phyloP scores from a whole-genome alignment of 2,329 filamentous ascomycete species.

The Colletotrichum horii region DNA sequence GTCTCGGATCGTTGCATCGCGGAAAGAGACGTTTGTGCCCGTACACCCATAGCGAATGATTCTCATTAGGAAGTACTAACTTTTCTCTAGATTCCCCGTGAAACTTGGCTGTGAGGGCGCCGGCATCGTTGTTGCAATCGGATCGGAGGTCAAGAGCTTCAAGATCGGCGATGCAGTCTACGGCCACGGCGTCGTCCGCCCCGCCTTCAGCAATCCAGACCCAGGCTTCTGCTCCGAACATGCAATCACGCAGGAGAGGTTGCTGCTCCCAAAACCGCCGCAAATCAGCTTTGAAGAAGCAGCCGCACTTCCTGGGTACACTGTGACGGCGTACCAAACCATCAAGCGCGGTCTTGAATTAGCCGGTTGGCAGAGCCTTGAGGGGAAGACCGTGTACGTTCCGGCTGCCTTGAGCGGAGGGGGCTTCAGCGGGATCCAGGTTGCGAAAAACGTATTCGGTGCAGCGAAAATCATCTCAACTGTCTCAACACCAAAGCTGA shows the following conservation, averaged over 20 bases:
- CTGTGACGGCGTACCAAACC: constrained; percentile 49
- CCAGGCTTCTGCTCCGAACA: constrained; percentile 47
- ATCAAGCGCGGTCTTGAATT: constrained; percentile 43
- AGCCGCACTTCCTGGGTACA: constrained; percentile 39
- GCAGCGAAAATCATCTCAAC: constrained; percentile 54
- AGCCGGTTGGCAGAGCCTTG: constrained; percentile 40
- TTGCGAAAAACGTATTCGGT: constrained; percentile 55
- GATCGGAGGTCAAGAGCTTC: background rate
- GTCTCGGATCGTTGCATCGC: constrained; percentile 22
- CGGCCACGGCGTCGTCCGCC: constrained; percentile 40
- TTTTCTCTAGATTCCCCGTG: constrained; percentile 28
- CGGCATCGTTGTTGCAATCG: background rate
- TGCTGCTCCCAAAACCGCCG: constrained; percentile 38
- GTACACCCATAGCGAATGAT: accelerated
- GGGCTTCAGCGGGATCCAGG: constrained; percentile 50
- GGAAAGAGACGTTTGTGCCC: constrained; percentile 19
- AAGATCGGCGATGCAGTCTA: constrained; percentile 31
- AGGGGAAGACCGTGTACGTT: constrained; percentile 57
- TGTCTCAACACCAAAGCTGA: constrained; percentile 56
- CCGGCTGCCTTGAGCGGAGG: constrained; percentile 54
- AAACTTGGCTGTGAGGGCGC: constrained; percentile 11
- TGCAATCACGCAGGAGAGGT: constrained; percentile 35
- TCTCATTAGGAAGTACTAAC: background rate
- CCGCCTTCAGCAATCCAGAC: constrained; percentile 30
- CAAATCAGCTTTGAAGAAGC: constrained; percentile 39